Conservation (phyloP, 352 stramenopile species). For the Pythium vanterpoolii region DNA sequence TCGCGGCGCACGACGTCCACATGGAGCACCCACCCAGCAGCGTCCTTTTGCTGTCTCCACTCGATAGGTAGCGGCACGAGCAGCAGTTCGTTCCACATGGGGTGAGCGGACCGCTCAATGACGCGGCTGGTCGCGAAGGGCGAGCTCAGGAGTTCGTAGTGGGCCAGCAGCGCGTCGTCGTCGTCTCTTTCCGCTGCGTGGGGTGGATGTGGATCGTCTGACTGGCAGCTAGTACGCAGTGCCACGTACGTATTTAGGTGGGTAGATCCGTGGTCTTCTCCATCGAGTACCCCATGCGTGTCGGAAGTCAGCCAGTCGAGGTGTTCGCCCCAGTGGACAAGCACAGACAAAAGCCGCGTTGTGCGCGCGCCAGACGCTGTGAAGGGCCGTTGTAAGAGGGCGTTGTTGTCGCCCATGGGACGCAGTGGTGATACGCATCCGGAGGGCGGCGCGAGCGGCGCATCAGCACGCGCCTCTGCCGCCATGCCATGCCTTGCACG, state of each 20-base stretch:
- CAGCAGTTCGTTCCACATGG: constrained; percentile 70
- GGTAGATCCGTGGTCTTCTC: neutral
- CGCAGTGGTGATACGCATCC: constrained; percentile 32
- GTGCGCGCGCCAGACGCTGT: constrained; percentile 35
- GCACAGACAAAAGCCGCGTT: constrained; percentile 44
- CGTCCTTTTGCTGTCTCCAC: constrained; percentile 25
- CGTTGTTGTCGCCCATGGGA: neutral
- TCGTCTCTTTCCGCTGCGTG: neutral
- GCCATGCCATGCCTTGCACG: constrained; percentile 17
- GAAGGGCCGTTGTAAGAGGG: constrained; percentile 39
- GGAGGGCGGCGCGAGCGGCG: constrained; percentile 41
- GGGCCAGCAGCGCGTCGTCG: neutral
- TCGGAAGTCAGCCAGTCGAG: constrained; percentile 33
- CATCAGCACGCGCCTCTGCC: constrained; percentile 23
- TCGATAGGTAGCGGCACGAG: constrained; percentile 46
- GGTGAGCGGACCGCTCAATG: constrained; percentile 30
- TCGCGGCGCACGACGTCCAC: constrained; percentile 66
- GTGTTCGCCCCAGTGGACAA: constrained; percentile 48
- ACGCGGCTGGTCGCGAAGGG: constrained; percentile 67
- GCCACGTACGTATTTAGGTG: constrained; percentile 23
- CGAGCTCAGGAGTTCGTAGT: constrained; percentile 51
- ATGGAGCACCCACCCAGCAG: constrained; percentile 24
- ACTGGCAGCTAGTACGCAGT: neutral
- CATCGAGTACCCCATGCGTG: neutral
- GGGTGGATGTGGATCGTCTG: neutral